phyloP scores from a whole-genome alignment of 345 rosid genomes.

The Pugionium dolabratum region DNA sequence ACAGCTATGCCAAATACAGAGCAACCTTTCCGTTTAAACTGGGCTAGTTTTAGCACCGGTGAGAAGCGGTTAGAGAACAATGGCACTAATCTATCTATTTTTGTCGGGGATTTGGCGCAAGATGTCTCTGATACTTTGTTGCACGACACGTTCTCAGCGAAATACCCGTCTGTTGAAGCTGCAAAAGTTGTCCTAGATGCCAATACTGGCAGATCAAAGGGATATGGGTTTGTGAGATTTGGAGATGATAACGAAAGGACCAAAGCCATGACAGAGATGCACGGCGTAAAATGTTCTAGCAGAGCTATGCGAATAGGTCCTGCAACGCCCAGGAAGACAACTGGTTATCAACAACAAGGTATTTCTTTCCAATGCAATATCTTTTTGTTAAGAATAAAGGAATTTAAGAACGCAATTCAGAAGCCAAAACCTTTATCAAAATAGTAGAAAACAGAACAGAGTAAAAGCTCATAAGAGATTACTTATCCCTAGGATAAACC shows the following conservation, averaged over 20 bases:
- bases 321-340: constrained; percentile 89
- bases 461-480: no score
- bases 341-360: constrained; percentile 76
- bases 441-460: background rate
- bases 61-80: constrained; percentile 82
- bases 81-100: constrained; percentile 87
- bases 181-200: constrained; percentile 93
- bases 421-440: background rate
- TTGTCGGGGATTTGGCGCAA: constrained; percentile 94
- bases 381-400: no score
- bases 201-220: constrained; percentile 93
- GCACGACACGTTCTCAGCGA: constrained; percentile 70
- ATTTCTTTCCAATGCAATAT: background rate
- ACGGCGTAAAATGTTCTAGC: constrained; percentile 83
- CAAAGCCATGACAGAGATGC: constrained; percentile 92
- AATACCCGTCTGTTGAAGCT: constrained; percentile 82
- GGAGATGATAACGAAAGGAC: constrained; percentile 82
- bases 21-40: constrained; percentile 90
- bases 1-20: constrained; percentile 76
- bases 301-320: constrained; percentile 97
- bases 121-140: constrained; percentile 82
- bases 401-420: background rate
- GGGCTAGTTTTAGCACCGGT: constrained; percentile 92
- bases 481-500: no score
- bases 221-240: constrained; percentile 98